Evolutionary conservation across 108 stramenopile species (phyloP).

Genomic region (Nitzschia sp.): DNA sequence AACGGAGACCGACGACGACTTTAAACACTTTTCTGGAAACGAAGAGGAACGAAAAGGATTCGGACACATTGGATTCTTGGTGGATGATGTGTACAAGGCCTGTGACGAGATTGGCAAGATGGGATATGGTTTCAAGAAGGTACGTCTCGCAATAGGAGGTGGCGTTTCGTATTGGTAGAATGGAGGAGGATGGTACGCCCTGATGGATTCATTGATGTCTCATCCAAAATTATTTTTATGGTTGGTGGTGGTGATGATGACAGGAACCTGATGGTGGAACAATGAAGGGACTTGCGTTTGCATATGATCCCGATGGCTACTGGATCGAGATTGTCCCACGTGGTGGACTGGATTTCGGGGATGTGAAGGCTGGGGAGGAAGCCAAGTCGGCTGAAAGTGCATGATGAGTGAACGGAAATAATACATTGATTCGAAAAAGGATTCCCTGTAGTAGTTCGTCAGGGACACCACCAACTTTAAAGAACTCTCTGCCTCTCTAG

Average conservation of each 20-base stretch:
- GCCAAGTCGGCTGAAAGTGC: background rate
- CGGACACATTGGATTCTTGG: conserved; percentile 96
- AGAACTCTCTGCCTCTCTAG: too few species aligned
- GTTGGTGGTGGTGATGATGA: background rate
- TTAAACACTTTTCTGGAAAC: conserved; percentile 92
- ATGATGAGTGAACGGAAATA: too few species aligned
- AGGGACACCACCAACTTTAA: too few species aligned
- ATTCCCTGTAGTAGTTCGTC: too few species aligned
- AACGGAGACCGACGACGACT: conserved; percentile 78
- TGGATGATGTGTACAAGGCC: conserved; percentile 94
- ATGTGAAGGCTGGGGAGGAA: conserved; percentile 25
- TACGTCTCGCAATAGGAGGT: conserved; percentile 5
- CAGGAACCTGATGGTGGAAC: conserved; percentile 80
- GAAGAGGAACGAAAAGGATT: conserved; percentile 95
- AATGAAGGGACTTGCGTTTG: conserved; percentile 91
- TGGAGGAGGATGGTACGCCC: background rate
- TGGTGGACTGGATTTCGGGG: conserved; percentile 78
- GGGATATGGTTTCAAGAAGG: conserved; percentile 83
- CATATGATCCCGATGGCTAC: conserved; percentile 88
- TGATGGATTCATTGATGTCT: background rate
- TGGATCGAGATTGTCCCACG: conserved; percentile 82
- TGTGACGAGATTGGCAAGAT: conserved; percentile 77
- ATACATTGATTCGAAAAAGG: too few species aligned
- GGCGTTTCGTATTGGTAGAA: too few species aligned
- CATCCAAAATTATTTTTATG: background rate